Percentiles rank a stretch among this genome's conserved stretches.
phyloP scores from a whole-genome alignment of 108 stramenopile genomes.

The Pseudonitzschia delicatissima region DNA sequence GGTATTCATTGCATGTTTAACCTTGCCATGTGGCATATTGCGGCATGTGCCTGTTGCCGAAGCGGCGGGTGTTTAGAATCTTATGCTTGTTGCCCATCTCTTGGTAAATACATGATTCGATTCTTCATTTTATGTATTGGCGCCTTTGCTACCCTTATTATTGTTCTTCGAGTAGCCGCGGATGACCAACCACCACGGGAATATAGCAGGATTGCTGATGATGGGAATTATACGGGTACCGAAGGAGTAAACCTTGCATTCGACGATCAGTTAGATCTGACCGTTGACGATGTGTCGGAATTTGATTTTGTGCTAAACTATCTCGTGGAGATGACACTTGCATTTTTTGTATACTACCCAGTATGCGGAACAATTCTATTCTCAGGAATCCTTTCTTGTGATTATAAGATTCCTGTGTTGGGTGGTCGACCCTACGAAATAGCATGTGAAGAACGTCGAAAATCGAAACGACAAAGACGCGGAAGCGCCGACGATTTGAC shows the following conservation, averaged over 20 bases:
- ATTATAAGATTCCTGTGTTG: slow-evolving; percentile 27
- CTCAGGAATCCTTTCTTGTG: slow-evolving; percentile 27
- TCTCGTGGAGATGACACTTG: slow-evolving; percentile 57
- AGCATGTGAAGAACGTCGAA: not conserved
- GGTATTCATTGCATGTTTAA: slow-evolving; percentile 64
- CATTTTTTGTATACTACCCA: slow-evolving; percentile 68
- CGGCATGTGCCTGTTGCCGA: slow-evolving; percentile 71
- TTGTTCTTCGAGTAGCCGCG: slow-evolving; percentile 50
- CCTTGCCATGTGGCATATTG: slow-evolving; percentile 66
- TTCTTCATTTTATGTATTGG: slow-evolving; percentile 45
- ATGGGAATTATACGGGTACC: not conserved
- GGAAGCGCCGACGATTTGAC: too few relatives aligned
- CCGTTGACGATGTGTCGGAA: slow-evolving; percentile 32
- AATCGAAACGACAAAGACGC: not conserved
- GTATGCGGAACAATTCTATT: slow-evolving; percentile 55
- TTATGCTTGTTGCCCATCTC: slow-evolving; percentile 31
- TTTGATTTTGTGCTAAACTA: slow-evolving; percentile 70
- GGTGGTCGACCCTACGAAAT: slow-evolving; percentile 38
- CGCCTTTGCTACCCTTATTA: slow-evolving; percentile 44
- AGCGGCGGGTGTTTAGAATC: slow-evolving; percentile 26
- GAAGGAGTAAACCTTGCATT: slow-evolving; percentile 15
- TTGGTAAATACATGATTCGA: slow-evolving; percentile 48
- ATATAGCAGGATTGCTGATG: not conserved
- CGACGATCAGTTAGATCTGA: slow-evolving; percentile 20
- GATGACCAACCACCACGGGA: slow-evolving; percentile 13